Base-by-base conservation (phyloP, 169 alveolate species). In the Eimeria praecox region DNA sequence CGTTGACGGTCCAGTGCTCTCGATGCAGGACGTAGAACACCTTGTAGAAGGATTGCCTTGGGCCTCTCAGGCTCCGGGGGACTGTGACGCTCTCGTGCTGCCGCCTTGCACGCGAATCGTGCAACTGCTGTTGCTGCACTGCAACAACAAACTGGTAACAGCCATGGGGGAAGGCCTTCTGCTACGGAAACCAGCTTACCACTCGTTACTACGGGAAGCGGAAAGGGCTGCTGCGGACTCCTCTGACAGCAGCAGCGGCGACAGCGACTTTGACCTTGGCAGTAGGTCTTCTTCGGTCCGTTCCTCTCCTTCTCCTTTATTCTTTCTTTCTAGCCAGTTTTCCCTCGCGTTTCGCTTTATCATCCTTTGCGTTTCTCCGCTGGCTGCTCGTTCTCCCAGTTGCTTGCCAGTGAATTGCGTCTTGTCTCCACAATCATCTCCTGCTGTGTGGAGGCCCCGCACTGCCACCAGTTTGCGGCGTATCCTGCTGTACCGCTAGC, bases 41-140 rank as follows among this genome's bases (percentile, higher is more conserved):
- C 49, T 42, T 54, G 52, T 88, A 33, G 86, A 62, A 52, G 86
- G 94, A 9, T 54, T 86, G 77, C 92, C 92, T 18, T 86, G 92
- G 92, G 92, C 64, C 4, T 80, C 80, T 40, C 40, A 90, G 33
- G 59, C 82, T 30, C 40, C 90, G 6, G 89, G 62, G 30, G 95
- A 92, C 24, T 44, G 96, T 83, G 83, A 64, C 27, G 96, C 96
- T 16, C 71, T 88, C 42, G 96, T 93, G 46, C 80, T 80, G 9
- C 96, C 96, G 33, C 96, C 93, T 4, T 93, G 96, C 78, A 66
- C 77, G 54, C 87, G 96, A 3, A 93, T 93, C 16, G 75, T 93
- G 59, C 96, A 93, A 78, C 64, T 66, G 56, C 88, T 82, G 86
- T 87, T 44, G 59, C 88, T 82, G 66, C 59, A 66, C 69, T 35